Evolutionary conservation across 805 yeast species (phyloP).

Genomic region (Candida tammaniensis): DNA sequence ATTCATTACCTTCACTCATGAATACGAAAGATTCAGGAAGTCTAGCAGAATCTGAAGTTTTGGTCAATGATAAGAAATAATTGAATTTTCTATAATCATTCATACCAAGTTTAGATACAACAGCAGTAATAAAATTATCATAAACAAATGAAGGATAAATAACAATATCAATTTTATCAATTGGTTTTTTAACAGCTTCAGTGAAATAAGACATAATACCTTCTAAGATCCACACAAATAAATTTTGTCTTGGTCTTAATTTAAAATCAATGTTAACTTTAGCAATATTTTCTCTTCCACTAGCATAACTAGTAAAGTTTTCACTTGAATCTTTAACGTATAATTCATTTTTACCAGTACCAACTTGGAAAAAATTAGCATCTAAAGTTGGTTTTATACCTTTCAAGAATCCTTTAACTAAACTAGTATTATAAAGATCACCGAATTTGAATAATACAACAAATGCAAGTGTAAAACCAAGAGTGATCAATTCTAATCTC

Average conservation of each 20-base stretch:
- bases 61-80: constrained; percentile 82
- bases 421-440: constrained; percentile 49
- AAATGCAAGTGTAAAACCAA: constrained; percentile 50
- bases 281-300: constrained; percentile 81
- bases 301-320: constrained; percentile 69
- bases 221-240: constrained; percentile 67
- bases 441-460: constrained; percentile 58
- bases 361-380: constrained; percentile 77
- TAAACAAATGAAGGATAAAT: constrained; percentile 54
- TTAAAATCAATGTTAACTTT: constrained; percentile 58
- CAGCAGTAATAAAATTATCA: constrained; percentile 75
- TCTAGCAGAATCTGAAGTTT: constrained; percentile 66
- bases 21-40: constrained; percentile 76
- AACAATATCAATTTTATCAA: constrained; percentile 59
- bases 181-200: constrained; percentile 51
- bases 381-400: constrained; percentile 52
- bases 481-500: constrained; percentile 64
- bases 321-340: constrained; percentile 63
- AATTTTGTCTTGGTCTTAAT: constrained; percentile 77
- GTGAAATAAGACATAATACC: constrained; percentile 54
- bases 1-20: constrained; percentile 86
- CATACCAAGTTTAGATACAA: constrained; percentile 86
- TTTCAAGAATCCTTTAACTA: constrained; percentile 53
- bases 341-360: constrained; percentile 46
- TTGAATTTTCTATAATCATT: constrained; percentile 67